Evolutionary conservation across 306 rosid genomes (phyloP), one percentile per base, ranked within the genome.

Genomic region (Dryas octopetala): DNA sequence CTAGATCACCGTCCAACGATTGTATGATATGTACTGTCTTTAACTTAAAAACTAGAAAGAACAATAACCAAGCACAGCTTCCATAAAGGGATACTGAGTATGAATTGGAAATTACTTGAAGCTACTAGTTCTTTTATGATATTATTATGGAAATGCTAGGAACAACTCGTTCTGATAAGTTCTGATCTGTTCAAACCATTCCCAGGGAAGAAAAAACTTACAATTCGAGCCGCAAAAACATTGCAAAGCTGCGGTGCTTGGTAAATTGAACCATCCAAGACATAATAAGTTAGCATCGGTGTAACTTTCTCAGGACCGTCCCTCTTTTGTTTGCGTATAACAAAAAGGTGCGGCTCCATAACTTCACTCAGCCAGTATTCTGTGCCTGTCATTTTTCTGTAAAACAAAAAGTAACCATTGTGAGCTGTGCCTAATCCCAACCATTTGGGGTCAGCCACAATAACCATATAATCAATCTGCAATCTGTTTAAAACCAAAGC

Each of bases 171-270:
- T 67, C 46, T 15, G 17, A 50, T 58, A 47, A 65, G 58, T 74
- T 44, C 46, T 28, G 13, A 73, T 8, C 53, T 6, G 43, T 59
- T 67, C 28, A 69, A 19, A 67, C 62, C 16, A 16, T 1, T 15
- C 55, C 28, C 23, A 19, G 19, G 41, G 26, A 78, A 32, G 66
- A 62, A 46, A 61, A 28, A 67, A 62, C 91, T 75, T 73, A 91
- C 98, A 76, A 91, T 81, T 79, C 96, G 86, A 74, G 98, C 88
- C n/a, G 97, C 90, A 73, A 95, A 91, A 71, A 95, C 96, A 89
- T 81, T 95, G 86, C 88, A 83, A 4, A 95, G 95, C 50, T 95
- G 98, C 1, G 97, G 97, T 74, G 96, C 90, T 79, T 95, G 98
- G 82, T 95, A 91, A 40, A 95, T 90, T 1, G 97, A 91, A 76